Evolutionary conservation across 2,329 filamentous ascomycete species (phyloP).

Genomic region (Juglanconis sp.): DNA sequence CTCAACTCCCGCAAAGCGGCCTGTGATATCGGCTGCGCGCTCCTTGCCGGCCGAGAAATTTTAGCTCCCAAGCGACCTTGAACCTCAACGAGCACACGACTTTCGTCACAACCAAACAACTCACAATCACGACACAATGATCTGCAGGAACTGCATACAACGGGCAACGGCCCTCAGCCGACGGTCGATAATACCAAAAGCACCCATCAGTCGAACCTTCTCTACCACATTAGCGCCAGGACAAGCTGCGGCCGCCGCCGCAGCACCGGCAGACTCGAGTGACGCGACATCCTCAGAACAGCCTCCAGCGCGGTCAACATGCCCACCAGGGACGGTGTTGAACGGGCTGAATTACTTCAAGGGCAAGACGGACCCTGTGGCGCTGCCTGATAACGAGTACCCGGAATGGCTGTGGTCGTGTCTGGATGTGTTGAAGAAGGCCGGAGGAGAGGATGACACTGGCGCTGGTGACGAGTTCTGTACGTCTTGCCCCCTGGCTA

Average conservation of each 20-base stretch:
- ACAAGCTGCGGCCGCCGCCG: constrained; percentile 30
- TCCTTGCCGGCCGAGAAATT: constrained; percentile 18
- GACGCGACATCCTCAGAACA: constrained; percentile 21
- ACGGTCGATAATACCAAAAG: constrained; percentile 21
- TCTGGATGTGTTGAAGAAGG: constrained; percentile 59
- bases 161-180: constrained; percentile 35
- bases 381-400: constrained; percentile 71
- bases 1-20: background rate
- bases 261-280: constrained; percentile 20
- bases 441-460: constrained; percentile 44
- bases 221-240: constrained; percentile 32
- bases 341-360: constrained; percentile 77
- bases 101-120: constrained; percentile 17
- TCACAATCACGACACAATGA: constrained; percentile 33
- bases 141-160: constrained; percentile 49
- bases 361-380: constrained; percentile 68
- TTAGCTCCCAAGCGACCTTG: constrained; percentile 13
- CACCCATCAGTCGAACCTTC: constrained; percentile 33
- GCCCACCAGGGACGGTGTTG: constrained; percentile 66
- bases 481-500: constrained; percentile 44
- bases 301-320: constrained; percentile 41
- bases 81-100: constrained; percentile 4
- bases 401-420: constrained; percentile 78
- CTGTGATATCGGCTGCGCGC: background rate
- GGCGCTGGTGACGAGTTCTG: constrained; percentile 74